Base-by-base conservation (phyloP, 2,329 filamentous ascomycete genomes). In the Pseudocercospora vitis region DNA sequence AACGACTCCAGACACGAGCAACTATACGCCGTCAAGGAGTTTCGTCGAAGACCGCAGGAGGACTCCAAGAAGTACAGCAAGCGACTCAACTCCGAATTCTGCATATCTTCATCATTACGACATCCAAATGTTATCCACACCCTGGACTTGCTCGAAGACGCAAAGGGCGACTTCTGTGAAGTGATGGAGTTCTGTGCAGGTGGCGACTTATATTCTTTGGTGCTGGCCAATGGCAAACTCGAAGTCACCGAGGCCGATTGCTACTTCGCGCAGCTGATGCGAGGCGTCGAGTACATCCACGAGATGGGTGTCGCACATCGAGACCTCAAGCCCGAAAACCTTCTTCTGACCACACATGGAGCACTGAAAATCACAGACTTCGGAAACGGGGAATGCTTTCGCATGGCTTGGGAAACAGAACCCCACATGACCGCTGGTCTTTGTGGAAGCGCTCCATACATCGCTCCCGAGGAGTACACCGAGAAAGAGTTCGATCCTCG, bases 171-270 rank as follows among this genome's bases (percentile, higher is more conserved):
- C 69, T 97, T 94, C 73, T 99, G 94, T 73, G 94, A 99, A 72
- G 94, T 99, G 48, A 99, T 99, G 94, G 94, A 99, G 74, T 99
- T 94, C 70, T 99, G 94, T 70, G 91, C 92, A 31, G 94, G 94
- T 56, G 94, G 94, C 55, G 94, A 99, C 70, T 79, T 99, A 19
- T 97, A 97, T 73, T 96, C 91, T 0, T 81, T 99, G 4, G 88
- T 99, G 16, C 83, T 97, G 24, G 85, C 94, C 5, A 90, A 91
- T 31, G 89, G 89, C 55, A 96, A 96, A 73, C 84, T 99, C 16
- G 91, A 94, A 70, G 89, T 95, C 24, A 79, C 84, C 56, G 94
- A 99, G 73, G 92, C 94, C 56, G 94, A 99, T 71, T 99, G 94
- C 74, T 95, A 94, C 72, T 99, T 99, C 80, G 96, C 97, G 76